These are phyloP conservation scores for Cucumis sativus DNA, from an alignment of 306 rosid genomes.

Conservation along the genomic window DNA sequence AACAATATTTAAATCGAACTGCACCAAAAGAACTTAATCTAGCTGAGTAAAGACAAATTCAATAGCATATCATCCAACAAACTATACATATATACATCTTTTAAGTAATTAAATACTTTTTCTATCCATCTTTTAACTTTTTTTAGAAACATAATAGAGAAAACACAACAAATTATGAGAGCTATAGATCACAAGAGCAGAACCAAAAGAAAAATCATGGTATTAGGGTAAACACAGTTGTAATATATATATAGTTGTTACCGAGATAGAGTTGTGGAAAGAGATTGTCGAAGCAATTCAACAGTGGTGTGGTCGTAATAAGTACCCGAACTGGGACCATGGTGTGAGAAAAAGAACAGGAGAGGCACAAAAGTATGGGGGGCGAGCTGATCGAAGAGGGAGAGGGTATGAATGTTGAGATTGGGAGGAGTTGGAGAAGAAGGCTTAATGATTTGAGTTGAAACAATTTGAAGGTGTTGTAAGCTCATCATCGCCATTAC, in stretches of 20 bases:
- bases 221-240: too few relatives aligned
- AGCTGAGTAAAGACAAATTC: too few relatives aligned
- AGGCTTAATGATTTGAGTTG: slow-evolving; percentile 9
- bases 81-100: too few relatives aligned
- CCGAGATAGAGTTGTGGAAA: slow-evolving; percentile 11
- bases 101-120: too few relatives aligned
- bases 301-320: fast-evolving
- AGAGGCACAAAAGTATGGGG: slow-evolving; percentile 1
- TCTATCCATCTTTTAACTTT: too few relatives aligned
- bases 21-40: too few relatives aligned
- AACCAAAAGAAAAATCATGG: too few relatives aligned
- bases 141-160: too few relatives aligned
- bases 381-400: slow-evolving; percentile 10
- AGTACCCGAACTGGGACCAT: not conserved
- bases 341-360: not conserved
- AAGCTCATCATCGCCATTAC: not conserved
- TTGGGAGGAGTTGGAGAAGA: not conserved
- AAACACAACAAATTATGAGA: too few relatives aligned
- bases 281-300: slow-evolving; percentile 10
- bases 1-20: too few relatives aligned
- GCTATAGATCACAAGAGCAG: too few relatives aligned
- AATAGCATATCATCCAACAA: too few relatives aligned
- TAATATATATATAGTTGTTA: not conserved
- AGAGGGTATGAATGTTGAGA: not conserved
- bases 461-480: not conserved